phyloP scores from a whole-genome alignment of 805 yeast genomes.

The Nakazawaea pomicola region DNA sequence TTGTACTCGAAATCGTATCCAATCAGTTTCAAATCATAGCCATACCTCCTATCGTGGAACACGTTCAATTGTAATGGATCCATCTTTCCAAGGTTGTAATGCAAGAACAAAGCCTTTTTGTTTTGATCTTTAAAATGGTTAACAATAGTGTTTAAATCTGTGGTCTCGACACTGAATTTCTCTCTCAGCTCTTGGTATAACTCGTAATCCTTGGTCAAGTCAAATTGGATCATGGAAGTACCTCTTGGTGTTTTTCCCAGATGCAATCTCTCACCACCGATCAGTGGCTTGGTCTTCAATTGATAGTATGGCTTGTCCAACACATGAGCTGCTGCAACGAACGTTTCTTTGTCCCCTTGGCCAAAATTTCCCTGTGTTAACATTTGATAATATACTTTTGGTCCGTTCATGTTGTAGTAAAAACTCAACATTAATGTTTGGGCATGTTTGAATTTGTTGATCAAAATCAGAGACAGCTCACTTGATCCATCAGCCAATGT shows the following conservation, averaged over 20 bases:
- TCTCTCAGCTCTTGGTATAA: slow-evolving; percentile 18
- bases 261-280: slow-evolving; percentile 37
- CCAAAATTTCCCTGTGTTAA: slow-evolving; percentile 44
- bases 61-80: slow-evolving; percentile 31
- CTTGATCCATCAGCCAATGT: slow-evolving; percentile 50
- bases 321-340: slow-evolving; percentile 46
- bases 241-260: slow-evolving; percentile 12
- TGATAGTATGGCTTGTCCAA: slow-evolving; percentile 41
- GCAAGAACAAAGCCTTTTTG: slow-evolving; percentile 30
- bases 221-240: slow-evolving; percentile 44
- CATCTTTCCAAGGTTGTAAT: slow-evolving; percentile 52
- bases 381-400: slow-evolving; percentile 39
- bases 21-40: slow-evolving; percentile 9
- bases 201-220: slow-evolving; percentile 39
- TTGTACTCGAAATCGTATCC: slow-evolving; percentile 11
- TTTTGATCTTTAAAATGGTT: slow-evolving; percentile 22
- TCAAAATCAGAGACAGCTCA: slow-evolving; percentile 50
- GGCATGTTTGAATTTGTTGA: slow-evolving; percentile 44
- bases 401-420: slow-evolving; percentile 50
- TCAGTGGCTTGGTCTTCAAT: slow-evolving; percentile 27
- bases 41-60: slow-evolving; percentile 6
- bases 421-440: slow-evolving; percentile 42
- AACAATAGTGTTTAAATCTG: slow-evolving; percentile 18
- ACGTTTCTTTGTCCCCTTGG: slow-evolving; percentile 59
- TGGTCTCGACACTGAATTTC: slow-evolving; percentile 5